These are phyloP conservation scores for Entrophospora sp. DNA, from an alignment of 192 early-diverging fungal genomes.

Conservation along the genomic window DNA sequence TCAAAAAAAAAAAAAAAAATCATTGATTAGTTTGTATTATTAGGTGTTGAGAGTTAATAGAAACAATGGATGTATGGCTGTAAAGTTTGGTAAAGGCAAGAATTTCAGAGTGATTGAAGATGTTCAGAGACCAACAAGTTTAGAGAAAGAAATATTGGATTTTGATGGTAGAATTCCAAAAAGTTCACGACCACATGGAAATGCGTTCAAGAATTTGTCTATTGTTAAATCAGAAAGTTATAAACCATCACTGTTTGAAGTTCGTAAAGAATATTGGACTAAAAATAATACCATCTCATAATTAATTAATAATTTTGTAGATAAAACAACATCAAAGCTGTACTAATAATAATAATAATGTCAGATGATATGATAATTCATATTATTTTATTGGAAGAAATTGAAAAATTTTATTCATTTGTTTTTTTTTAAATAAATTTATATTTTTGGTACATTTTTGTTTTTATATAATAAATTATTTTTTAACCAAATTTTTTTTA, in stretches of 20 bases:
- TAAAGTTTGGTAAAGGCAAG: not conserved
- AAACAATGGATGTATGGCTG: not conserved
- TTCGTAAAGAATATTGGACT: slow-evolving; percentile 5
- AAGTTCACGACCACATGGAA: slow-evolving; percentile 38
- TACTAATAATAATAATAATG: too few relatives aligned
- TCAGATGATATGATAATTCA: too few relatives aligned
- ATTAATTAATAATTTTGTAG: too few relatives aligned
- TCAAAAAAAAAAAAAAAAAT: too few relatives aligned
- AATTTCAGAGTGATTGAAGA: not conserved
- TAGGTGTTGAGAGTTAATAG: not conserved
- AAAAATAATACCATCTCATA: too few relatives aligned
- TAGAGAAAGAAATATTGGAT: slow-evolving; percentile 36
- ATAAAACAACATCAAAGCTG: too few relatives aligned
- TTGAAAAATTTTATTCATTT: too few relatives aligned
- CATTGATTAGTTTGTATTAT: not conserved
- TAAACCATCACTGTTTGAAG: not conserved
- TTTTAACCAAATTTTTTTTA: too few relatives aligned
- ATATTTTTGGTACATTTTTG: too few relatives aligned
- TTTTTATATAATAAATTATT: too few relatives aligned
- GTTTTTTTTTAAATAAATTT: too few relatives aligned
- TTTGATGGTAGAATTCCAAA: slow-evolving; percentile 30
- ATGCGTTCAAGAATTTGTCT: slow-evolving; percentile 25
- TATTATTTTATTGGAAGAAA: too few relatives aligned
- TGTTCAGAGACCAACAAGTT: slow-evolving; percentile 29
- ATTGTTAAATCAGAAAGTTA: not conserved